phyloP scores from a whole-genome alignment of 441 rosid genomes.

The Hypseocharis bilobata region DNA sequence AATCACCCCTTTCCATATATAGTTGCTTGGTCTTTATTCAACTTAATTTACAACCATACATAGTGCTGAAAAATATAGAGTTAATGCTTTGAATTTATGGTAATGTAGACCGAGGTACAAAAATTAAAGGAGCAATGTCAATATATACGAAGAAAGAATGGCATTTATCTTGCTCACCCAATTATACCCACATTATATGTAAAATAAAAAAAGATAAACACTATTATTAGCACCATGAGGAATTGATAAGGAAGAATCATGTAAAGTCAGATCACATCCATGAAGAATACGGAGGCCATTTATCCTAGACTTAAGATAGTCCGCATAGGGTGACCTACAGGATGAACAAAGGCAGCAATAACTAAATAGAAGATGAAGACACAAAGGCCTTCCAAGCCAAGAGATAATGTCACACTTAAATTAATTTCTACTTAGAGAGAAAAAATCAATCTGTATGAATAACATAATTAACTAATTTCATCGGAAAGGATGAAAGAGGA shows the following conservation, averaged over 20 bases:
- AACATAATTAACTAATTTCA: not conserved
- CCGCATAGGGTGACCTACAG: not conserved
- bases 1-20: not conserved
- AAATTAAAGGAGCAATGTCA: not conserved
- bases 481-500: not conserved
- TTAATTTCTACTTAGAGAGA: no score
- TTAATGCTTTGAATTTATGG: no score
- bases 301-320: not conserved
- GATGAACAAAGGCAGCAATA: not conserved
- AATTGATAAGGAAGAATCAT: not conserved
- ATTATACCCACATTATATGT: not conserved
- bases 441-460: no score
- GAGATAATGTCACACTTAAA: not conserved
- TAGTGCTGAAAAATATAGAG: not conserved
- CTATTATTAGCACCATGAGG: not conserved
- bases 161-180: not conserved
- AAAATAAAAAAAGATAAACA: not conserved
- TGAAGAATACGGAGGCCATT: not conserved
- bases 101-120: no score
- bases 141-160: not conserved
- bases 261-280: not conserved
- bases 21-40: not conserved
- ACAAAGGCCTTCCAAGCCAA: not conserved
- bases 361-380: not conserved
- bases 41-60: not conserved